Base-by-base conservation (phyloP, 2,329 filamentous ascomycete genomes). In the Coniochaeta sp. region DNA sequence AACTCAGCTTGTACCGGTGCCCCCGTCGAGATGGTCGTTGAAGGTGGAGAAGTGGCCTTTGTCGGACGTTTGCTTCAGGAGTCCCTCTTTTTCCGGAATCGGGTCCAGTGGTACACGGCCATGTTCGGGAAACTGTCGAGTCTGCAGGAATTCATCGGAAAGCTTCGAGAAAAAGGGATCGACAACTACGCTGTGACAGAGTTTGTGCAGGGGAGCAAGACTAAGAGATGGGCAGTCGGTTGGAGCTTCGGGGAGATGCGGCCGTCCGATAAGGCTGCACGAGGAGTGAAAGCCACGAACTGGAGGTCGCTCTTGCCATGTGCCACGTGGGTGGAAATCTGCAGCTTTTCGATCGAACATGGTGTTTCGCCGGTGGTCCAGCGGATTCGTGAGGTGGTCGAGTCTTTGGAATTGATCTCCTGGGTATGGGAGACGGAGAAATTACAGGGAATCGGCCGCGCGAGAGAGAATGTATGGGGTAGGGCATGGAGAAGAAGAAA, bases 91-190 rank as follows among this genome's bases (percentile, higher is more conserved):
- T 59, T 71, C 1, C 75, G 78, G 19, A 77, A 82, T 0, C 79
- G 80, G 10, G 85, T 96, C 0, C 83, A 84, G 62, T 99, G 95
- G 95, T 98, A 95, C 72, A 95, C 89, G 1, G 87, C 87, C 59
- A 96, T 98, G 91, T 78, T 98, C 0, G 93, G 93, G 0, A 96
- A 96, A 68, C 77, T 90, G 32, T 81, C 82, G 0, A 93, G 88
- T 65, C 77, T 90, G 3, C 79, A 89, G 0, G 76, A 79, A 0
- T 73, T 88, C 0, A 75, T 96, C 0, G 79, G 86, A 6, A 79
- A 80, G 58, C 77, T 89, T 4, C 81, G 82, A 17, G 74, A 80
- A 2, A 70, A 80, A 10, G 78, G 75, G 0, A 81, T 96, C 40
- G 77, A 79, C 40, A 99, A 98, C 70, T 97, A 87, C 66, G 93